Base-by-base conservation (phyloP, 2,329 filamentous ascomycete species). In the Thielaviopsis ethacetica region DNA sequence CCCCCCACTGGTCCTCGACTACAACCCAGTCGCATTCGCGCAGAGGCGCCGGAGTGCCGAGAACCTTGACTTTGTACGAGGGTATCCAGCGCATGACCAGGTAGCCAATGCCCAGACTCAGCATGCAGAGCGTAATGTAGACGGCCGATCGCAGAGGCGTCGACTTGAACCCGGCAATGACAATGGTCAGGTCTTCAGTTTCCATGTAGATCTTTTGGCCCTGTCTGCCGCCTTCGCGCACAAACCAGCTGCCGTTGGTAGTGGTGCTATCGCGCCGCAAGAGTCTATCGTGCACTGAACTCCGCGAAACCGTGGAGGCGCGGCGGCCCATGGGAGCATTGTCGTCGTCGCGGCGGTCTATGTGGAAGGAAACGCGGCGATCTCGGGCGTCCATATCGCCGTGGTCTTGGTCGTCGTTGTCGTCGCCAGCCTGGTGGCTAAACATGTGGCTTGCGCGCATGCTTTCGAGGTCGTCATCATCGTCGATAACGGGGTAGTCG, bases 1-100 rank as follows among this genome's bases (percentile, higher is more conserved):
- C 91, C 55, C 87, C 86, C 91, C 93, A 97, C 77, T 97, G 90
- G 67, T 98, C 96, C 78, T 96, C 93, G 63, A 97, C 81, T 27
- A 95, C 91, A 51, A 95, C 85, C 93, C 94, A 98, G 61, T 87
- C 78, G 66, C 88, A 93, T 58, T 86, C 81, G 58, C 79, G 77
- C 30, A 98, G 74, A 2, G 87, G 76, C 17, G 80, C 81, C 5
- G 83, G 73, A 57, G 75, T 79, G 27, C 93, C 93, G 49, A 88
- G 76, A 50, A 97, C 68, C 54, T 78, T 79, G 55, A 97, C 84
- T 65, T 88, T 83, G 88, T 88, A 95, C 61, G 83, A 80, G 5
- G 93, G 94, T 57, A 97, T 71, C 93, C 93, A 98, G 62, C 90
- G 81, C 59, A 97, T 80, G 5, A 97, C 66, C 15, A 98, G 79